Conservation (phyloP, 2,329 filamentous ascomycete species). For the Clonostachys rosea region DNA sequence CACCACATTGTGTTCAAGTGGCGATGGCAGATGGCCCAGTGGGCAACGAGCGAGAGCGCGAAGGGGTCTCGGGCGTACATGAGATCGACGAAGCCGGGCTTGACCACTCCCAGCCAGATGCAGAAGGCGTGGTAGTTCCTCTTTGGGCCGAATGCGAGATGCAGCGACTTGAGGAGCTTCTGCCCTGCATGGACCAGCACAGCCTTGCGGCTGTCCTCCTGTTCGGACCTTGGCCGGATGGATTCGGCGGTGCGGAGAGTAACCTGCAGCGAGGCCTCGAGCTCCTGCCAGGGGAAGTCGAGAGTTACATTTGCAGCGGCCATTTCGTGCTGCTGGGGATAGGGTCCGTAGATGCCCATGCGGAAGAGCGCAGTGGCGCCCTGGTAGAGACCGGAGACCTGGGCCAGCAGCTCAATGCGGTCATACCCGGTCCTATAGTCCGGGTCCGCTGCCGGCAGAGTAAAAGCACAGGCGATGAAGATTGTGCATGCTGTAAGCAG, state of each 20-base stretch:
- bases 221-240: background rate
- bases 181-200: background rate
- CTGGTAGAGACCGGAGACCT: slow-evolving; percentile 4
- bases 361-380: slow-evolving; percentile 1
- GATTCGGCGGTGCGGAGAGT: background rate
- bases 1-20: slow-evolving; percentile 3
- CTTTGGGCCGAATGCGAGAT: background rate
- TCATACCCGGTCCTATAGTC: slow-evolving; percentile 1
- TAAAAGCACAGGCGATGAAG: slow-evolving; percentile 4
- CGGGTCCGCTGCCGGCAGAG: slow-evolving; percentile 5
- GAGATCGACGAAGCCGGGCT: background rate
- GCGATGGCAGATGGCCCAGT: slow-evolving; percentile 1
- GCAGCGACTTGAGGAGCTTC: background rate
- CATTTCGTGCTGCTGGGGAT: background rate
- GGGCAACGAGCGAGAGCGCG: slow-evolving; percentile 3
- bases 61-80: slow-evolving; percentile 2
- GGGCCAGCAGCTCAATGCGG: slow-evolving; percentile 5
- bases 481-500: slow-evolving; percentile 2
- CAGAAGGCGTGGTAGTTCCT: slow-evolving; percentile 1
- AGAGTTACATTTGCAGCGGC: background rate
- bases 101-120: slow-evolving; percentile 3
- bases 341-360: background rate
- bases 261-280: background rate
- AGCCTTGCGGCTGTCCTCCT: background rate
- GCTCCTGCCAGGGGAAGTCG: background rate